Conservation (phyloP, 2,329 filamentous ascomycete species). For the Exophiala lecanii-corni region DNA sequence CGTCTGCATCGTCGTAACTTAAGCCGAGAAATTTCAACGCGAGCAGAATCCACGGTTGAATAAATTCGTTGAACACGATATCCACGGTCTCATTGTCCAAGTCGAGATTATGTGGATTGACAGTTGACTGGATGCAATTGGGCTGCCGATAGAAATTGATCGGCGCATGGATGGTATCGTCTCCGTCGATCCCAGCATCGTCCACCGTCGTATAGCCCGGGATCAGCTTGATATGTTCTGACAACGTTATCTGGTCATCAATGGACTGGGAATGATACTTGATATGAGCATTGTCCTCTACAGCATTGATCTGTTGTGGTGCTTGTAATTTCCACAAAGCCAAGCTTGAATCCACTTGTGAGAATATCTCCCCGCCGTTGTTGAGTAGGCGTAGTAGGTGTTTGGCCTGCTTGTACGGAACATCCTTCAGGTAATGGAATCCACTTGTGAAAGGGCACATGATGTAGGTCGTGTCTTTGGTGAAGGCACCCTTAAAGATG, state of each 20-base stretch:
- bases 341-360: conserved; percentile 33
- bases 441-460: conserved; percentile 82
- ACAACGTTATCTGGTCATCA: conserved; percentile 31
- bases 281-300: conserved; percentile 6
- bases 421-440: conserved; percentile 71
- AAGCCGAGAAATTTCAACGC: conserved; percentile 62
- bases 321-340: conserved; percentile 34
- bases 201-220: conserved; percentile 88
- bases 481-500: conserved; percentile 88
- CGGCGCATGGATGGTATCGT: conserved; percentile 77
- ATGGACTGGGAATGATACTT: neutral
- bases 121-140: conserved; percentile 72
- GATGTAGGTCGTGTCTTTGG: conserved; percentile 77
- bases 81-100: conserved; percentile 68
- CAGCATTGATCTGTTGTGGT: conserved; percentile 39
- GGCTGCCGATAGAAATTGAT: conserved; percentile 74
- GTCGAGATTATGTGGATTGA: conserved; percentile 46
- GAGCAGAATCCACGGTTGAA: conserved; percentile 73
- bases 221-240: conserved; percentile 35
- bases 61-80: conserved; percentile 86
- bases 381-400: conserved; percentile 61
- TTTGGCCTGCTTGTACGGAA: conserved; percentile 71
- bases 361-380: conserved; percentile 50
- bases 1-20: conserved; percentile 47
- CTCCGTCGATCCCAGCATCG: conserved; percentile 75